Conservation (phyloP, 352 stramenopile species). For the Phytophthora megakarya region DNA sequence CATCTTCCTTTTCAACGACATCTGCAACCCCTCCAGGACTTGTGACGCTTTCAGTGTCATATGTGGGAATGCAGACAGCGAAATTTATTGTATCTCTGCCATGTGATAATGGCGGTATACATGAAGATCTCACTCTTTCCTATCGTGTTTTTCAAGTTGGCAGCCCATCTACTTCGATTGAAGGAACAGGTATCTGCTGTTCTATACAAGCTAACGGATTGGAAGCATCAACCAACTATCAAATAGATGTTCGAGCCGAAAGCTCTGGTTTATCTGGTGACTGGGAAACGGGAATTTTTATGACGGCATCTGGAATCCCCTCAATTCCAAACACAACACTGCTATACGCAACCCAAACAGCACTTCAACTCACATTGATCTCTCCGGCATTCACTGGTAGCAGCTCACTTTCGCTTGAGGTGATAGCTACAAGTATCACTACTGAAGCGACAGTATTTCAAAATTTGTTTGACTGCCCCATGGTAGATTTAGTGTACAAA, state of each 20-base stretch:
- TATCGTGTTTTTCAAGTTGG: constrained; percentile 14
- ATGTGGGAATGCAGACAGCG: constrained; percentile 13
- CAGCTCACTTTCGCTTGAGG: constrained; percentile 18
- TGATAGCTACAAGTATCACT: constrained; percentile 7
- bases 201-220: constrained; percentile 21
- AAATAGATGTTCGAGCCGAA: constrained; percentile 22
- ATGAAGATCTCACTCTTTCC: not conserved
- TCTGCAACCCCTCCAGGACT: constrained; percentile 7
- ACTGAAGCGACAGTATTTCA: constrained; percentile 4
- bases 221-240: constrained; percentile 29
- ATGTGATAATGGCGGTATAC: constrained; percentile 43
- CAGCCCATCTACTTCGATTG: constrained; percentile 27
- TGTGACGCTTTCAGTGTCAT: constrained; percentile 18
- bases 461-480: constrained; percentile 4
- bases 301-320: constrained; percentile 35
- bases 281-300: constrained; percentile 36
- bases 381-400: constrained; percentile 22
- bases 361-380: constrained; percentile 33
- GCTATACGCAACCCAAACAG: constrained; percentile 27
- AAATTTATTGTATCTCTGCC: constrained; percentile 23
- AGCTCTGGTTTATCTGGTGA: constrained; percentile 26
- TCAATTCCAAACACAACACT: constrained; percentile 27
- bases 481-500: not conserved
- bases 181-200: constrained; percentile 11
- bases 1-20: constrained; percentile 33